Evolutionary conservation across 441 rosid genomes (phyloP).

Genomic region (Gossypium davidsonii): DNA sequence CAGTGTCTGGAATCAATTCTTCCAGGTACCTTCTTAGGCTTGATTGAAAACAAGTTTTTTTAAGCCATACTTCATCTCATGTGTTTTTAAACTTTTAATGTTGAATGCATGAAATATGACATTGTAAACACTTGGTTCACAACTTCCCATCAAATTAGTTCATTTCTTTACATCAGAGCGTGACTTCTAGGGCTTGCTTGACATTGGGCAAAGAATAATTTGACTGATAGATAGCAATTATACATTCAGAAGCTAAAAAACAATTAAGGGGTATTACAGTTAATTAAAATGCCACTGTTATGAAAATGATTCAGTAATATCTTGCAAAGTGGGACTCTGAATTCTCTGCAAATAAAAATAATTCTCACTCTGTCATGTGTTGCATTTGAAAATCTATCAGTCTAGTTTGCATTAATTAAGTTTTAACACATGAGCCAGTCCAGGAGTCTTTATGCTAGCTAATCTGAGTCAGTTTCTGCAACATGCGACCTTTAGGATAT

Average conservation of each 20-base stretch:
- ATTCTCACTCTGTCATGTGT: neutral
- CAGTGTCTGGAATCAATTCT: conserved; percentile 89
- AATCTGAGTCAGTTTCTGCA: neutral
- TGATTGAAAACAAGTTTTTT: neutral
- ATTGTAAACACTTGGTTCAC: neutral
- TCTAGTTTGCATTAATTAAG: neutral
- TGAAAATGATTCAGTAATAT: neutral
- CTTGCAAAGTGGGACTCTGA: neutral
- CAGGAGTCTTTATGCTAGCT: neutral
- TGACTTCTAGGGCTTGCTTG: neutral
- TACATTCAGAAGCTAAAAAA: neutral
- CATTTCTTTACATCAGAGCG: neutral
- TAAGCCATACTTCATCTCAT: neutral
- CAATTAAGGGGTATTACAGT: neutral
- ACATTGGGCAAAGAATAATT: neutral
- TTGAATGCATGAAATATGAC: neutral
- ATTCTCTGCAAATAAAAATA: neutral
- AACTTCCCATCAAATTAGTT: neutral
- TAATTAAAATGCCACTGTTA: neutral
- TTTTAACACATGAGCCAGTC: neutral
- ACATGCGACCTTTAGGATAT: neutral
- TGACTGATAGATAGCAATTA: neutral
- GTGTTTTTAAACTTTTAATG: neutral
- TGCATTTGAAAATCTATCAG: neutral
- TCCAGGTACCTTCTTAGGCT: conserved; percentile 56